phyloP scores from a whole-genome alignment of 805 yeast species.

The Vanderwaltozyma polyspora region DNA sequence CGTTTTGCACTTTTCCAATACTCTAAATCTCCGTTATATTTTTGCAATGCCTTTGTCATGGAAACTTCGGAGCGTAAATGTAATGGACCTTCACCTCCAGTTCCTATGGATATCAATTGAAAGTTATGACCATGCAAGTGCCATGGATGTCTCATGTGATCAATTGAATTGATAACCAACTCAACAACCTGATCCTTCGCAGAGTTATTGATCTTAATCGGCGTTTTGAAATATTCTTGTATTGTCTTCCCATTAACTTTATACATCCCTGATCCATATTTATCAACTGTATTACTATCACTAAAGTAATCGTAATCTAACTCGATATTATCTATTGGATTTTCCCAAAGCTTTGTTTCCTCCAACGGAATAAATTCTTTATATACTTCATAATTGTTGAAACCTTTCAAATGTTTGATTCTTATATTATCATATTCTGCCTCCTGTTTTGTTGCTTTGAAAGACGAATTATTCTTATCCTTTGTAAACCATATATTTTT shows the following conservation, averaged over 20 bases:
- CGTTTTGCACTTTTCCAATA: slow-evolving; percentile 25
- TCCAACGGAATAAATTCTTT: slow-evolving; percentile 12
- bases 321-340: slow-evolving; percentile 11
- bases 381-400: slow-evolving; percentile 13
- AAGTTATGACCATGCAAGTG: slow-evolving; percentile 52
- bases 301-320: slow-evolving; percentile 41
- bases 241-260: slow-evolving; percentile 44
- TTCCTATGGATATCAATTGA: slow-evolving; percentile 38
- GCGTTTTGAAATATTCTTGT: slow-evolving; percentile 40
- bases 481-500: slow-evolving; percentile 18
- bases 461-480: neutral
- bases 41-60: slow-evolving; percentile 33
- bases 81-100: slow-evolving; percentile 32
- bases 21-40: slow-evolving; percentile 12
- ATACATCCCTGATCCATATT: slow-evolving; percentile 38
- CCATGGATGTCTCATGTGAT: slow-evolving; percentile 58
- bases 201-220: slow-evolving; percentile 29
- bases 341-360: slow-evolving; percentile 6
- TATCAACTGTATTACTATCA: too few species aligned
- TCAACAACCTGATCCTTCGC: slow-evolving; percentile 39
- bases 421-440: slow-evolving; percentile 7
- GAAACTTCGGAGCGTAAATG: slow-evolving; percentile 27
- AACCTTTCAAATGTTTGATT: slow-evolving; percentile 31
- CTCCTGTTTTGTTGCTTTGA: neutral
- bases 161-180: slow-evolving; percentile 52